Evolutionary conservation across 1,139 yeast genomes (phyloP), one percentile per base, ranked within the genome.

Genomic region (Kazachstania sp.): DNA sequence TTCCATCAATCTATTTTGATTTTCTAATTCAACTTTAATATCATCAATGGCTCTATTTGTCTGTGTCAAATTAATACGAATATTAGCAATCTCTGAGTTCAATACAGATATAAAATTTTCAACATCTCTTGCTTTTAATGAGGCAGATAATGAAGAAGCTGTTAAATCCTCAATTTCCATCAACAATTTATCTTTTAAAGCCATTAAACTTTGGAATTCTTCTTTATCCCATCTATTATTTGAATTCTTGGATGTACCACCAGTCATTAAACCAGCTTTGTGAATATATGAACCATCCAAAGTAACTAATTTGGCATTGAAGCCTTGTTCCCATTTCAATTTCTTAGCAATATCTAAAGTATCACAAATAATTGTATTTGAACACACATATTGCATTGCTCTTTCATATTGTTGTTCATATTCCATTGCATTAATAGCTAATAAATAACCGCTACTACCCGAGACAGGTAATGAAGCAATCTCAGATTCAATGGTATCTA

Each of bases 241-340:
- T 53, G 60, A 54, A 30, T 65, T 73, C 56, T 56, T 70, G 39
- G 70, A 70, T 59, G 58, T 67, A 54, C 97, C 97, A 66, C 97
- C 97, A 13, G 97, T 85, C 95, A 92, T 86, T 42, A 88, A 71
- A 8, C 96, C 96, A 12, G 92, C 82, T 58, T 78, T 80, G 61
- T 87, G 92, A 47, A 92, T 85, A 32, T 88, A 72, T 0, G 95
- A 78, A 0, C 98, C 98, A 45, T 87, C 88, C 9, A 86, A 60
- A 0, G 96, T 79, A 2, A 90, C 95, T 41, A 86, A 73, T 61
- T 84, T 87, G 45, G 79, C 81, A 35, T 75, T 76, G 20, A 86
- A 63, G 3, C 72, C 70, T 37, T 68, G 67, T 23, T 75, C 74
- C 95, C 95, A 87, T 59, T 86, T 81, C 49, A 92, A 70, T 3